Evolutionary conservation across 257 asterid genomes (phyloP), one percentile per base, ranked within the genome.

Genomic region (Penstemon barbatus): DNA sequence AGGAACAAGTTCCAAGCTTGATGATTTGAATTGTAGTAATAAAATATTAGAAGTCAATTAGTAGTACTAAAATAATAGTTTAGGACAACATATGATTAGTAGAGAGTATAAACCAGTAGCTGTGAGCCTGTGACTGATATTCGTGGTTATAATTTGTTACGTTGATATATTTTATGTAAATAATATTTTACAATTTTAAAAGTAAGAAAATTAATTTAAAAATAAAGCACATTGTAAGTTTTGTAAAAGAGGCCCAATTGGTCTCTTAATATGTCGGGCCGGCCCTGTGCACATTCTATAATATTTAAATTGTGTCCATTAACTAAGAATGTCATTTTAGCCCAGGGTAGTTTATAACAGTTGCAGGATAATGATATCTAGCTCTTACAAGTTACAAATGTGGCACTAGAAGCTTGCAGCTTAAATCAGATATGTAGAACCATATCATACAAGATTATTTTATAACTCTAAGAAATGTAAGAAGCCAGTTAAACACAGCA

Each of bases 1-100:
- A 61, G 79, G 75, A 67, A 55, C 82, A 71, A 81, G 78, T 74
- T 74, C 71, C 80, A 42, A 71, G 9, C 57, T 33, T 53, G 42
- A 60, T 39, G 61, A 45, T 40, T 53, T 67, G 59, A 65, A 43
- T 8, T 5, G 5, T 2, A 55, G 2, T 19, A 67, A 52, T 65
- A 52, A 5, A 7, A 52, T 51, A 48, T 57, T 50, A 69, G 7
- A 11, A 19, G 25, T 11, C 25, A 63, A 10, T 52, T 6, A 50
- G 37, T 75, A 61, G 37, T 75, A 61, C 46, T 43, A 6, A 54
- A 45, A 68, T 41, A 15, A 15, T 15, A 15, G 18, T 15, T 15
- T 15, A 15, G 18, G 18, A 15, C 18, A 15, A 11, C 37, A 13
- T 25, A 70, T 74, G 43, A 71, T 61, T 74, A 11, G 69, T 62